Percentiles rank a stretch among this genome's conserved stretches.
Evolutionary conservation across 768 basidiomycete genomes (phyloP).

Genomic region (Lanmaoa pseudosensibilis): DNA sequence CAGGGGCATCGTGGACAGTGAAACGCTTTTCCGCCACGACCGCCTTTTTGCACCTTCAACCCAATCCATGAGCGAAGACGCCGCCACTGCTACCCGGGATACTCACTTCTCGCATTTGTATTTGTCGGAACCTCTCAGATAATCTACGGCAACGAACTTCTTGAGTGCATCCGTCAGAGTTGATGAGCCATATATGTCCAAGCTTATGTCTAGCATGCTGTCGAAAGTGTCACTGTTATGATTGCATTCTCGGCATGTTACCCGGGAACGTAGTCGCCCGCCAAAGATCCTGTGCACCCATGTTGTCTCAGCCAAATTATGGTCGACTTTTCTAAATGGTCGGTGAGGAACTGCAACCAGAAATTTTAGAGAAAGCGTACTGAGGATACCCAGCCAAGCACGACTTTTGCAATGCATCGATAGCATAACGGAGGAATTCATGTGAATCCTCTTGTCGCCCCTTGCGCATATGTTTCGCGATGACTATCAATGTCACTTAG

Average conservation of each 20-base stretch:
- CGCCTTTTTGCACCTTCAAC: slow-evolving; percentile 80
- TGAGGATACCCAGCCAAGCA: slow-evolving; percentile 70
- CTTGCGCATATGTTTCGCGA: slow-evolving; percentile 86
- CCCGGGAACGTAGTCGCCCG: slow-evolving; percentile 86
- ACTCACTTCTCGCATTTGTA: slow-evolving; percentile 98
- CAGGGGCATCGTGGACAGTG: slow-evolving; percentile 83
- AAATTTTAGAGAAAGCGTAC: slow-evolving; percentile 44
- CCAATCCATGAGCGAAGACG: slow-evolving; percentile 6
- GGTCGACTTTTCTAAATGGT: slow-evolving; percentile 60
- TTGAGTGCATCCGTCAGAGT: slow-evolving; percentile 70
- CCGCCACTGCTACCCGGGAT: background rate
- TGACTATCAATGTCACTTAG: slow-evolving; percentile 48
- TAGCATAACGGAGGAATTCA: slow-evolving; percentile 92
- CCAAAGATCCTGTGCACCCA: slow-evolving; percentile 97
- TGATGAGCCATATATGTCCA: slow-evolving; percentile 74
- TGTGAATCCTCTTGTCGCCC: slow-evolving; percentile 98
- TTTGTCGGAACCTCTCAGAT: slow-evolving; percentile 87
- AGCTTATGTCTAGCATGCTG: slow-evolving; percentile 87
- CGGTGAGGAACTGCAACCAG: slow-evolving; percentile 12
- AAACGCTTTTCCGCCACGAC: slow-evolving; percentile 91
- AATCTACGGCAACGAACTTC: slow-evolving; percentile 80
- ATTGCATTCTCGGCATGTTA: slow-evolving; percentile 77
- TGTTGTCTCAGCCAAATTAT: slow-evolving; percentile 76
- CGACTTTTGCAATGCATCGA: slow-evolving; percentile 87
- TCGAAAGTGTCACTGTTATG: slow-evolving; percentile 97